Evolutionary conservation across 192 early-diverging fungal genomes (phyloP), one percentile per base, ranked within the genome.

Genomic region (Allomyces javanicus): DNA sequence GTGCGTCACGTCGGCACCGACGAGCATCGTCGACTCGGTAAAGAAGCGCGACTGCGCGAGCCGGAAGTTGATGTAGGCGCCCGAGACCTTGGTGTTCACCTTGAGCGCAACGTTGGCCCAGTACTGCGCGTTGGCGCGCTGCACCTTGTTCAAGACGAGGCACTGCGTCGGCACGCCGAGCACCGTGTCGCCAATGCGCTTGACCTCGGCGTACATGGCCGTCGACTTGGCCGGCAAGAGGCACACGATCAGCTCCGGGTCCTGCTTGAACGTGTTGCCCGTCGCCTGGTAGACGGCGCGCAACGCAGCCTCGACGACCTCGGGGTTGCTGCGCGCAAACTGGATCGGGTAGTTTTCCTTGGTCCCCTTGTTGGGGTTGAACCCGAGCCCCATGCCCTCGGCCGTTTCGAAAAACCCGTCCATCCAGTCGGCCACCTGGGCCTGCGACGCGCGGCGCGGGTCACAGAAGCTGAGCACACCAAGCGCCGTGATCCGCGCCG

Each of bases 31-130:
- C 5, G 73, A 63, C 26, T 82, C 70, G 21, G 81, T 74, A 43
- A 91, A 75, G 74, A 96, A 88, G 4, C 86, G 84, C 25, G 88
- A 78, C 66, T 87, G 75, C 12, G 68, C 58, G n/a, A 71, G 67
- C 0, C 65, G 71, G 50, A 96, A 72, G 67, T 78, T 85, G 26
- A 83, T 78, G 75, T 94, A 94, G 78, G 85, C 86, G 61, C 92
- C 93, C 63, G 93, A 91, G 9, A 97, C 81, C 78, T 97, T 94
- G 33, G 87, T 81, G 74, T 97, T 97, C 65, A 95, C 83, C 78
- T 97, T 97, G 25, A 97, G 75, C 66, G 86, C 91, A 19, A 97
- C 86, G 66, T 97, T 97, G 19, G 94, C 94, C 68, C 90, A 93
- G 78, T 97, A 97, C 76, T 95, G 93, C 50, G 84, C 71, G 72